Evolutionary conservation across 306 rosid species (phyloP).

Genomic region (Vachellia pachyceras): DNA sequence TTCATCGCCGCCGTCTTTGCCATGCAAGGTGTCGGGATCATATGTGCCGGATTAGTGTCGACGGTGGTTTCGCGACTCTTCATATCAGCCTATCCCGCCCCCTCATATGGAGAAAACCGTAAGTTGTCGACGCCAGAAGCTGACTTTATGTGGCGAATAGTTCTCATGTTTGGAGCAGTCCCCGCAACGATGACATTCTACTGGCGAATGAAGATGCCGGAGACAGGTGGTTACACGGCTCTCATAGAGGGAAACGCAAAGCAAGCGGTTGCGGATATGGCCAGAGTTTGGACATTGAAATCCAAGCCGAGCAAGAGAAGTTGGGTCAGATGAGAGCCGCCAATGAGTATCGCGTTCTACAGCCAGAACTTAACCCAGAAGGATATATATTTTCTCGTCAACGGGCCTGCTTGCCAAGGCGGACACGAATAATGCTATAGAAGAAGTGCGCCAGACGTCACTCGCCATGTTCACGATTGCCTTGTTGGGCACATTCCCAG

Average conservation of each 20-base stretch:
- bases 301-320: not conserved
- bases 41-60: not conserved
- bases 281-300: not conserved
- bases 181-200: not conserved
- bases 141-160: not conserved
- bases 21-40: not conserved
- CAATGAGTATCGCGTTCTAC: not conserved
- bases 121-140: not conserved
- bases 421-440: not conserved
- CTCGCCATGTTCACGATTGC: not conserved
- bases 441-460: not conserved
- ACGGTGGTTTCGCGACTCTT: not conserved
- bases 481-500: not conserved
- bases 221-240: not conserved
- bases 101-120: not conserved
- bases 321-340: not conserved
- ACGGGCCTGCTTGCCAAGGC: not conserved
- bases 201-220: not conserved
- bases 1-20: not conserved
- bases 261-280: not conserved
- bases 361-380: slow-evolving; percentile 1
- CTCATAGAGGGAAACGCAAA: not conserved
- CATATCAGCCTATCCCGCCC: not conserved
- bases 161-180: not conserved
- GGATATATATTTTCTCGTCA: not conserved